Percentiles rank a stretch among this genome's conserved stretches.
phyloP scores from a whole-genome alignment of 2,329 filamentous ascomycete species.

The Fusarium armeniacum region DNA sequence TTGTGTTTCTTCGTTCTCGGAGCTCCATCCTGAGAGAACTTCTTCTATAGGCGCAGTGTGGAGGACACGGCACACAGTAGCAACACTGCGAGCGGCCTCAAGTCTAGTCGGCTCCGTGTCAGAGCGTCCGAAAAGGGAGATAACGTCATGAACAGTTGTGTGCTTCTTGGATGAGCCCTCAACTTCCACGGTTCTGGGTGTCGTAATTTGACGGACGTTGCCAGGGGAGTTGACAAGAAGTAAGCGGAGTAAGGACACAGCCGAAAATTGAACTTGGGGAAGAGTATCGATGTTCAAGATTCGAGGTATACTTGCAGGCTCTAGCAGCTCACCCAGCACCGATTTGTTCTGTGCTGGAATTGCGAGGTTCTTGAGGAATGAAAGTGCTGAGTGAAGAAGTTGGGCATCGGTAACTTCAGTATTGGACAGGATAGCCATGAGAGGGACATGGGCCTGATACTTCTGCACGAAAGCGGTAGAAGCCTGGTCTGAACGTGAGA shows the following conservation, averaged over 20 bases:
- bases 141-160: constrained; percentile 56
- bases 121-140: constrained; percentile 56
- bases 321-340: constrained; percentile 64
- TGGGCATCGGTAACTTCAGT: constrained; percentile 61
- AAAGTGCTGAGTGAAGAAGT: constrained; percentile 69
- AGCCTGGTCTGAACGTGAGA: constrained; percentile 70
- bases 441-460: constrained; percentile 58
- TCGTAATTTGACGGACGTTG: constrained; percentile 67
- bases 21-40: constrained; percentile 54
- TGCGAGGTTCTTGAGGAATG: constrained; percentile 75
- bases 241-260: constrained; percentile 70
- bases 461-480: constrained; percentile 65
- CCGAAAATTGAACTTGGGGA: constrained; percentile 71
- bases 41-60: constrained; percentile 59
- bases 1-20: constrained; percentile 23
- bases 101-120: constrained; percentile 68
- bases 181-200: constrained; percentile 55
- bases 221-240: constrained; percentile 66
- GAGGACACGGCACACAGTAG: constrained; percentile 67
- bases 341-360: constrained; percentile 70
- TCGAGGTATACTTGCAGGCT: constrained; percentile 62
- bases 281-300: constrained; percentile 67
- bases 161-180: constrained; percentile 43
- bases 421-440: constrained; percentile 62
- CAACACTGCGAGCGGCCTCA: constrained; percentile 69